Evolutionary conservation across 2,329 filamentous ascomycete genomes (phyloP), one percentile per base, ranked within the genome.

Genomic region (Hypoxylon sp.): DNA sequence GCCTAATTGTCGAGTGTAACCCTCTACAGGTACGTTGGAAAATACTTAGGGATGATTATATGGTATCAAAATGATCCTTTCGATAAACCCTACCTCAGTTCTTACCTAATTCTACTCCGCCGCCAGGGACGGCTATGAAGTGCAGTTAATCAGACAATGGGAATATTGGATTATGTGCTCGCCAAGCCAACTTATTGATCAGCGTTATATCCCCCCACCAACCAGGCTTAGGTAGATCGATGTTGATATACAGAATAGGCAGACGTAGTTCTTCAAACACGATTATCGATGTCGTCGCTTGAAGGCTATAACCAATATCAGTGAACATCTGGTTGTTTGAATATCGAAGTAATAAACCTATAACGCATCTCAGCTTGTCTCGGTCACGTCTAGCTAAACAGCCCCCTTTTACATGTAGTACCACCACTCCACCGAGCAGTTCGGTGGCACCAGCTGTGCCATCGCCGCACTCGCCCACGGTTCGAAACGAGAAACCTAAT

Each of bases 191-290:
- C 44, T 43, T 48, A 28, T 22, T n/a, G 7, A n/a, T 32, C 48
- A 57, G 53, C 34, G 49, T 53, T 5, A 48, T 22, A 26, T 47
- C 56, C 56, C 56, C 52, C 30, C 34, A 26, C 34, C 34, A 51
- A 28, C 26, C n/a, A 22, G 51, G 20, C 41, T 49, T 54, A 46
- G 49, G 17, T 37, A 8, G 10, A 28, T 6, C n/a, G n/a, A n/a
- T n/a, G n/a, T n/a, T n/a, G n/a, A n/a, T n/a, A n/a, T n/a, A n/a
- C n/a, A n/a, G n/a, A n/a, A 43, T 41, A 58, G 59, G 34, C 47
- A 56, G 51, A 53, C 41, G 6, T 44, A 47, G 22, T 52, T 30
- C 52, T 56, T 60, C 56, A 60, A 52, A 63, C 58, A 62, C 32
- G 10, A 47, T 48, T 20, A 41, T 41, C 22, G 43, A 4, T 47